Percentiles rank a stretch among this genome's conserved stretches.
Conservation (phyloP, 495 filamentous ascomycete genomes). For the Penicillium manginii region DNA sequence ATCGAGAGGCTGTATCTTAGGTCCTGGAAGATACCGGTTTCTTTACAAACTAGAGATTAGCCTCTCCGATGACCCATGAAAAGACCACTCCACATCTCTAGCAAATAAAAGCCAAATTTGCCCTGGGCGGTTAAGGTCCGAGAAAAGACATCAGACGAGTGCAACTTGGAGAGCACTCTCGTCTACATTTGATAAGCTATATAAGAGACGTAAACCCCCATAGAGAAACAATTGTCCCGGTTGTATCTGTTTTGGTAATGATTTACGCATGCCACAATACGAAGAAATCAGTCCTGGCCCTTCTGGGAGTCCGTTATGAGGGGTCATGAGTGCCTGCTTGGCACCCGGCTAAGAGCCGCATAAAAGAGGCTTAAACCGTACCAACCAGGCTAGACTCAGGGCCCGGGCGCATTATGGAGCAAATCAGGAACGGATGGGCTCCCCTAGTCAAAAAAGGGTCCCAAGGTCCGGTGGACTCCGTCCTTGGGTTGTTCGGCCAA, state of each 20-base stretch:
- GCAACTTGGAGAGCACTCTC: not conserved
- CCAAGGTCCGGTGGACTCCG: slow-evolving; percentile 2
- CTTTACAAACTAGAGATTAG: not conserved
- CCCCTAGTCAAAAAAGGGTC: not conserved
- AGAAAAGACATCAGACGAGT: not conserved
- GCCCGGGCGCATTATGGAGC: slow-evolving; percentile 8
- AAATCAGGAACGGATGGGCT: not conserved
- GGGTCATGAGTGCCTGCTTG: slow-evolving; percentile 10
- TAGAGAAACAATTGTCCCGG: too few species aligned
- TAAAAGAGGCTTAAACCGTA: slow-evolving; percentile 18
- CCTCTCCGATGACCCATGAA: not conserved
- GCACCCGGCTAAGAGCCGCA: slow-evolving; percentile 26
- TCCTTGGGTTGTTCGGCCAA: not conserved
- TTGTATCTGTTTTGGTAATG: too few species aligned
- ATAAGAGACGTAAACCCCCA: too few species aligned
- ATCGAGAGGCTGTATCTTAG: not conserved
- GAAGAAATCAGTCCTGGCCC: too few species aligned
- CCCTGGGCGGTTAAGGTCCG: not conserved
- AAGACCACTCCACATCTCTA: not conserved
- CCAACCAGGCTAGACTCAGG: slow-evolving; percentile 7
- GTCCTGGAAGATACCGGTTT: not conserved
- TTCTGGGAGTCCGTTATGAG: too few species aligned
- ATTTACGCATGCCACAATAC: too few species aligned
- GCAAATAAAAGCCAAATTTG: not conserved
- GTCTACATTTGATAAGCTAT: not conserved